These are phyloP conservation scores for Metarhizium robertsii DNA, from an alignment of 2,329 filamentous ascomycete species.

Conservation along the genomic window DNA sequence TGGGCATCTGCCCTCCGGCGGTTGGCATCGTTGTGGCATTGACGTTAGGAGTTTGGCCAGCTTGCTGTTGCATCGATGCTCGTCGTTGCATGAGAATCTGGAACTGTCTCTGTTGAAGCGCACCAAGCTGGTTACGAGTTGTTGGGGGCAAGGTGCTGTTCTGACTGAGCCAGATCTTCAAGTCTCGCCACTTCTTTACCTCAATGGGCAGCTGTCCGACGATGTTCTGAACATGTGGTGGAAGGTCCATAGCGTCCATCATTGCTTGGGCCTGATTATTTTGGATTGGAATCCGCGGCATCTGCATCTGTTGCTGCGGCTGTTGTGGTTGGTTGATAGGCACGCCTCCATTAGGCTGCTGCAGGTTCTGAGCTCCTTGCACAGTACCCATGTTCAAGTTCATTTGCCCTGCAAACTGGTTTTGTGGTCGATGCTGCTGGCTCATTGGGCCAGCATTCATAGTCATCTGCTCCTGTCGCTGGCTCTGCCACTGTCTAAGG, in stretches of 20 bases:
- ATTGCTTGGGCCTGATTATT: slow-evolving; percentile 26
- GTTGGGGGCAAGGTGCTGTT: slow-evolving; percentile 24
- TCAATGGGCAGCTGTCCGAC: slow-evolving; percentile 28
- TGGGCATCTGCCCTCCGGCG: slow-evolving; percentile 17
- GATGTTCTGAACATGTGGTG: slow-evolving; percentile 22
- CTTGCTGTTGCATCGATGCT: slow-evolving; percentile 16
- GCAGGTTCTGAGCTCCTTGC: slow-evolving; percentile 21
- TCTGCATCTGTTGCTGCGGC: slow-evolving; percentile 17
- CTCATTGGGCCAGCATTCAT: slow-evolving; percentile 23
- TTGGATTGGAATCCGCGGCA: slow-evolving; percentile 16
- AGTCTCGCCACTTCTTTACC: slow-evolving; percentile 39
- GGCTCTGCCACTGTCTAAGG: slow-evolving; percentile 37
- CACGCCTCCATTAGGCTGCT: slow-evolving; percentile 17
- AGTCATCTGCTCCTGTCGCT: slow-evolving; percentile 24
- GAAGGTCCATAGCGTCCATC: slow-evolving; percentile 42
- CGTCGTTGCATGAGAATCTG: slow-evolving; percentile 21
- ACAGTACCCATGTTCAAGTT: slow-evolving; percentile 20
- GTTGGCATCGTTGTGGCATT: slow-evolving; percentile 12
- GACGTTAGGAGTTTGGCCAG: slow-evolving; percentile 20
- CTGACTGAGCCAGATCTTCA: slow-evolving; percentile 32
- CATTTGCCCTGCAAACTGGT: slow-evolving; percentile 23
- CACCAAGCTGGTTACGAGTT: slow-evolving; percentile 22
- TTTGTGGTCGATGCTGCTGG: slow-evolving; percentile 19
- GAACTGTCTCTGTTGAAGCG: slow-evolving; percentile 32
- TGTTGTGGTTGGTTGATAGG: slow-evolving; percentile 17